Base-by-base conservation (phyloP, 805 yeast species). In the Metschnikowia picachoensis region DNA sequence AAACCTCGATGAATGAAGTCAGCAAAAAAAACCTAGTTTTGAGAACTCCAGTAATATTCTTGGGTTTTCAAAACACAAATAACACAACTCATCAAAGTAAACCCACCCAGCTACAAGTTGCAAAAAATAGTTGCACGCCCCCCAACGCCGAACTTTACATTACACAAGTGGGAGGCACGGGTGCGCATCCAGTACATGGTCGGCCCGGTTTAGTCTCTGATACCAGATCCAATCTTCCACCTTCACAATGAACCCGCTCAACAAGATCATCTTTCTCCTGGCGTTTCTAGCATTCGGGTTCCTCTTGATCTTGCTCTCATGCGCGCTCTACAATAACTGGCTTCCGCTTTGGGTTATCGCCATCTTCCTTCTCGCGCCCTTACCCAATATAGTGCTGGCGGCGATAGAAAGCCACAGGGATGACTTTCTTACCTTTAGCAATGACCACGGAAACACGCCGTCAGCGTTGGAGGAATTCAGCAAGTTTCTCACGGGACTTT, bases 241-340 rank as follows among this genome's bases (percentile, higher is more conserved):
- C 25, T 20, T 7, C 25, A 20, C 25, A 49, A 72, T 71, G 76
- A 70, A 72, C 57, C 76, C 77, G 40, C 66, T 72, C 55, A 72
- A 72, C 55, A 71, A 72, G 50, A 72, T 72, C 54, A 72, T 72
- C 52, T 72, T 72, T 58, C 64, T 72, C 42, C 68, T 74, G 44
- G 77, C 76, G 37, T 67, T 72, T 43, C 59, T 72, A 32, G 77
- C 77, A 8, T 63, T 73, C 15, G 77, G 77, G 30, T 72, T 72
- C 53, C 60, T 72, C 28, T 58, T 72, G 35, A 72, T 72, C 36
- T 56, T 72, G 35, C 64, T 72, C 48, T 70, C 75, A 43, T 72
- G 77, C 56, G 77, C 77, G 31, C 62, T 72, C 43, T 72, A 63
- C 60, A 64, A 65, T 51, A 72, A 70, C 52, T 72, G 71, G 65